Evolutionary conservation across 768 basidiomycete species (phyloP).

Genomic region (Pleurotus tuber-regium): DNA sequence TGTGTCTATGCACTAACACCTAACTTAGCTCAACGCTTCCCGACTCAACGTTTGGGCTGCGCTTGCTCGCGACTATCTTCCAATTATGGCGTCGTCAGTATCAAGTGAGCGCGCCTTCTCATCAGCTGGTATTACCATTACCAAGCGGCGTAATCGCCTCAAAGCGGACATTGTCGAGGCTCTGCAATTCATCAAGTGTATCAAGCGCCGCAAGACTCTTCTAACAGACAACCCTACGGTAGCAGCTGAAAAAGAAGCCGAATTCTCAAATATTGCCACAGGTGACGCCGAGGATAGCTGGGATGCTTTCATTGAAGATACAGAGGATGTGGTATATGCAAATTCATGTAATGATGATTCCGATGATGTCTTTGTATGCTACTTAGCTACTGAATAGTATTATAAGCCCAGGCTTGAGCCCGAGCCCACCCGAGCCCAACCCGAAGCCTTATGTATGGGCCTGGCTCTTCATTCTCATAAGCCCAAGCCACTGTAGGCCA

Average conservation of each 20-base stretch:
- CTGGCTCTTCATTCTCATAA: neutral
- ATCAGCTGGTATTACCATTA: constrained; percentile 9
- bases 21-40: neutral
- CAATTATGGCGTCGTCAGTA: constrained; percentile 26
- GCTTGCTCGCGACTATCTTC: constrained; percentile 30
- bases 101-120: constrained; percentile 25
- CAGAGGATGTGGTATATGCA: neutral
- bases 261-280: neutral
- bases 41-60: constrained; percentile 12
- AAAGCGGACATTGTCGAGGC: constrained; percentile 26
- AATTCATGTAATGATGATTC: neutral
- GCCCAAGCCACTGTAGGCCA: neutral
- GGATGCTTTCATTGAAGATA: neutral
- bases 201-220: constrained; percentile 8
- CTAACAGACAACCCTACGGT: neutral
- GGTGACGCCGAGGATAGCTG: neutral
- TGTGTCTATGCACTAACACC: neutral
- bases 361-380: neutral
- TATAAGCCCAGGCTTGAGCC: neutral
- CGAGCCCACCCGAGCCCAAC: neutral
- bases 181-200: constrained; percentile 21
- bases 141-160: constrained; percentile 19
- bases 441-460: neutral
- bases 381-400: neutral
- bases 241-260: constrained; percentile 8